Evolutionary conservation across 1,139 yeast genomes (phyloP), one percentile per base, ranked within the genome.

Genomic region (Saccharomycopsis crataegensis): DNA sequence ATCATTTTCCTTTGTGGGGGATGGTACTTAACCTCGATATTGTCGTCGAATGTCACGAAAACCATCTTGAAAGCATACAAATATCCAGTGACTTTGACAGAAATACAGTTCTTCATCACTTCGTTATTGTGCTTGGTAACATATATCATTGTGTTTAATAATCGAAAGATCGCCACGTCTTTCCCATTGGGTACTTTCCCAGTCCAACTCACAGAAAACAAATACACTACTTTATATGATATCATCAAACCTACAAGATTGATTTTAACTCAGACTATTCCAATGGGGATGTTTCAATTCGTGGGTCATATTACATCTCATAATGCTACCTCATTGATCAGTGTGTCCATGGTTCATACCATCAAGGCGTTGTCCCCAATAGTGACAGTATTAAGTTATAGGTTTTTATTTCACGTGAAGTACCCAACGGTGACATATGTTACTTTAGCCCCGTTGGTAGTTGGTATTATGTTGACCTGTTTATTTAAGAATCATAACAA

Each of bases 301-400:
- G 75, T 85, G 32, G 99, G 98, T 31, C 97, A 93, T 67, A 80
- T 89, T 61, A 82, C 95, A 52, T 83, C 94, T 6, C 97, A 90
- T 66, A 85, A 86, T 65, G 96, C 98, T 28, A 91, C 98, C 1
- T 80, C 93, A 5, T 70, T 86, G 57, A 90, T 93, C 37, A 97
- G 97, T 0, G 96, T 93, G 12, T 88, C 97, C 1, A 76, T 93
- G 58, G 97, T 93, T 28, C 96, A 93, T 64, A 93, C 97, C 44
- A 84, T 93, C 62, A 93, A 93, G 71, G 93, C 97, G 0, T 73
- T 91, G 46, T 85, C 96, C 28, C 99, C 99, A 1, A 73, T 93
- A 48, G 79, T 88, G 54, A 88, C 96, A 1, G 95, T 93, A 12
- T 66, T 82, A 17, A 82, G 88, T 33, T 91, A 91, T 69, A 75